Percentiles rank a stretch among this genome's conserved stretches.
Conservation (phyloP, 805 yeast genomes). For the Metschnikowia dekortorum region DNA sequence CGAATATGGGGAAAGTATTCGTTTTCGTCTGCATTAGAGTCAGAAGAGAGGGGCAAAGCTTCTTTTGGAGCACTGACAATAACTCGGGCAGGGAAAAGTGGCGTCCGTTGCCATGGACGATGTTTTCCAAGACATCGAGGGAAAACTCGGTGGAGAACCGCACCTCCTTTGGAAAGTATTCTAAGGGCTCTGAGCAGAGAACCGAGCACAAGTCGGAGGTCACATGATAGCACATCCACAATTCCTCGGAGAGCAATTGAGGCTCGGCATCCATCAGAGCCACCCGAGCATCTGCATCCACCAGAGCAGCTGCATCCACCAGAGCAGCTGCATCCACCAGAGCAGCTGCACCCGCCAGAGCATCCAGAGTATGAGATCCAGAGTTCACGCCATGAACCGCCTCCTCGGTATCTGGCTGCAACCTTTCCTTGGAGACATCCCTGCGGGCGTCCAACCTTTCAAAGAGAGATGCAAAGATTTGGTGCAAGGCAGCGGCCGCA, state of each 20-base stretch:
- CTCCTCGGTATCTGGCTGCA: background rate
- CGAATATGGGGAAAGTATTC: constrained; percentile 62
- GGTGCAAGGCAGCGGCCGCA: constrained; percentile 90
- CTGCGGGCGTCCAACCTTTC: constrained; percentile 44
- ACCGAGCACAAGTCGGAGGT: constrained; percentile 70
- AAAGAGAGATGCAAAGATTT: constrained; percentile 70
- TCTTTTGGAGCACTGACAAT: constrained; percentile 58
- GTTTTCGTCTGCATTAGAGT: constrained; percentile 52
- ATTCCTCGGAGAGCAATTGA: background rate
- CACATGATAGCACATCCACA: constrained; percentile 59
- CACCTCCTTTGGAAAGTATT: constrained; percentile 45
- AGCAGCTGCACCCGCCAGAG: no score
- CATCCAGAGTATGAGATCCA: no score
- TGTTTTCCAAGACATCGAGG: constrained; percentile 78
- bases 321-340: no score
- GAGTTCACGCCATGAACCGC: no score
- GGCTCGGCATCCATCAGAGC: no score
- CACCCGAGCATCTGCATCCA: no score
- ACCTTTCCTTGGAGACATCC: no score
- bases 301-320: no score
- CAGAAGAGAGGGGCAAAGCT: constrained; percentile 72
- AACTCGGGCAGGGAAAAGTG: constrained; percentile 55
- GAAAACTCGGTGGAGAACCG: constrained; percentile 61
- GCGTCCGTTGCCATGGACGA: constrained; percentile 57
- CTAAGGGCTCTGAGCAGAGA: constrained; percentile 50